Evolutionary conservation across 306 rosid genomes (phyloP), one percentile per base, ranked within the genome.

Genomic region (Rosa lucieae): DNA sequence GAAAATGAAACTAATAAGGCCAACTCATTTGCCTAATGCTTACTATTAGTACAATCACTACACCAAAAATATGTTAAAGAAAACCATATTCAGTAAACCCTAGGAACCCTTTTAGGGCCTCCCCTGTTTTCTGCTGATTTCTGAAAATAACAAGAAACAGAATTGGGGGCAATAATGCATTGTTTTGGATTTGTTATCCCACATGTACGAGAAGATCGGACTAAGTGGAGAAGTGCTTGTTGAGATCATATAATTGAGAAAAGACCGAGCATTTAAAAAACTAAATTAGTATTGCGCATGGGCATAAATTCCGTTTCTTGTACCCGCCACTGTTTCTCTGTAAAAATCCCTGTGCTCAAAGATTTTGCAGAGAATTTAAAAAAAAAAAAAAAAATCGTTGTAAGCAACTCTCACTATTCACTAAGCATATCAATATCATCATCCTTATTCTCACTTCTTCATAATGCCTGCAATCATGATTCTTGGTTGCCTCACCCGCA

Each of bases 401-500:
- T 53, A 55, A 40, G 35, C 15, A 61, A 48, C n/a, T 13, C 70
- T 65, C 43, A 32, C 43, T 65, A 37, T 37, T 35, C 11, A 65
- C n/a, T 11, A 56, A 61, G 46, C 23, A 56, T 66, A 74, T 69
- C 11, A 39, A 56, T 63, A 72, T 79, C 81, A 74, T 85, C 84
- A 87, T 84, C 81, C 89, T 87, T 85, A 83, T 88, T 91, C 94
- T 87, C 72, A 66, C 70, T 67, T 67, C 93, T 92, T 92, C 92
- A 91, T 93, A 86, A 92, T 95, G 97, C 90, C 87, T 88, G 87
- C 90, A 90, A 95, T 95, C 78, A 95, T 95, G 89, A 91, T 85
- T 86, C 94, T 92, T 90, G 98, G 97, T 90, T 92, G 97, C 94
- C 89, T 90, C 89, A 90, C 91, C 94, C 94, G 96, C 98, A 90